Conservation (phyloP, 352 stramenopile species). For the Phytopythium cucurbitacearum region DNA sequence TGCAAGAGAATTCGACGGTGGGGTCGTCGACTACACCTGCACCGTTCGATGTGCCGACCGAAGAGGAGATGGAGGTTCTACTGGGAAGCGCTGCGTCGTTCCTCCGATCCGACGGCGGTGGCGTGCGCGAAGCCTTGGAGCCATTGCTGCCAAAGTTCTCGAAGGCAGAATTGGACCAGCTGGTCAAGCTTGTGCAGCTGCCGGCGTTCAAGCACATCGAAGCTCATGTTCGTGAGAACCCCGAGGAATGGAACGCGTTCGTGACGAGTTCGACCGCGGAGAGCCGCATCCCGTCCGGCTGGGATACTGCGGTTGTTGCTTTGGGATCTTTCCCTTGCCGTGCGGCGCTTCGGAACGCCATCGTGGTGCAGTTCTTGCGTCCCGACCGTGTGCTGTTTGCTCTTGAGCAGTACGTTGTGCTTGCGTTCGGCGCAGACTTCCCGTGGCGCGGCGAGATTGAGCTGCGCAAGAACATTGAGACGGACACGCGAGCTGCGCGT, state of each 20-base stretch:
- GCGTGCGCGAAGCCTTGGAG: slow-evolving; percentile 40
- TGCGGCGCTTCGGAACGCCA: slow-evolving; percentile 73
- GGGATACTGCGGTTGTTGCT: slow-evolving; percentile 44
- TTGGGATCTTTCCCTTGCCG: slow-evolving; percentile 37
- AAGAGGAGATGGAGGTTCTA: slow-evolving; percentile 72
- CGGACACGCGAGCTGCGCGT: slow-evolving; percentile 86
- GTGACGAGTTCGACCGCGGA: slow-evolving; percentile 77
- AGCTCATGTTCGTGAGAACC: slow-evolving; percentile 58
- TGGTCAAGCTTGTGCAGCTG: slow-evolving; percentile 76
- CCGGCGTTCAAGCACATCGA: slow-evolving; percentile 78
- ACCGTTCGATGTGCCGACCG: slow-evolving; percentile 54
- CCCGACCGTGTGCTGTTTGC: slow-evolving; percentile 86
- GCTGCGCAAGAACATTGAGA: slow-evolving; percentile 90
- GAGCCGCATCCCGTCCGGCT: slow-evolving; percentile 54
- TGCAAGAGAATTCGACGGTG: slow-evolving; percentile 44
- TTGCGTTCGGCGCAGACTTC: slow-evolving; percentile 90
- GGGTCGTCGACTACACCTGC: slow-evolving; percentile 16
- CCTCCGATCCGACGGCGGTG: slow-evolving; percentile 30
- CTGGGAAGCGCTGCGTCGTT: slow-evolving; percentile 54
- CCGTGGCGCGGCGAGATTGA: slow-evolving; percentile 95
- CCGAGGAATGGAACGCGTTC: slow-evolving; percentile 73
- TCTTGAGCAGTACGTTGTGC: slow-evolving; percentile 68
- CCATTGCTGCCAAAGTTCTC: slow-evolving; percentile 53
- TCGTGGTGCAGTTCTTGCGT: slow-evolving; percentile 84
- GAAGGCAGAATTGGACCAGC: slow-evolving; percentile 72